A percentile compares a stretch with the other conserved stretches of the same genome.
Conservation (phyloP, 83 land plant species). For the Thuja plicata region DNA sequence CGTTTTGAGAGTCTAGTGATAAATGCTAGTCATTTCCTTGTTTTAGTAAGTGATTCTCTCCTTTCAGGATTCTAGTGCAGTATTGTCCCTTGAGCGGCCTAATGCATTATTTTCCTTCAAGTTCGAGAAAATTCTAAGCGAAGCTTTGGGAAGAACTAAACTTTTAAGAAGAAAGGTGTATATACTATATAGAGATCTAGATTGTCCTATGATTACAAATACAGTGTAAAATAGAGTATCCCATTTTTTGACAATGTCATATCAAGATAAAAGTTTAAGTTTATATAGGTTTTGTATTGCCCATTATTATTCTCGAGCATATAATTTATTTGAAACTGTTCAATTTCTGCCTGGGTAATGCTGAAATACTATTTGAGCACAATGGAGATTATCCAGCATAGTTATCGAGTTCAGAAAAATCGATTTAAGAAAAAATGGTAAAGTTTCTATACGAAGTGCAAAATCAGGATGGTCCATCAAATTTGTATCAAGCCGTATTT, state of each 20-base stretch:
- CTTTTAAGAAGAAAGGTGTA: neutral
- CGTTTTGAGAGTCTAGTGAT: neutral
- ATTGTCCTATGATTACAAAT: too few species aligned
- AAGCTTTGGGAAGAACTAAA: neutral
- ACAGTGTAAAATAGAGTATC: too few species aligned
- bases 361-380: neutral
- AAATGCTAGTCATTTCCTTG: neutral
- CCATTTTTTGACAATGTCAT: too few species aligned
- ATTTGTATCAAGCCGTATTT: neutral
- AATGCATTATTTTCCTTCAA: neutral
- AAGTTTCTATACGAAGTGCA: too few species aligned
- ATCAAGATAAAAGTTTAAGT: too few species aligned
- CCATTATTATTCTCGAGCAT: neutral
- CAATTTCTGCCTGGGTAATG: neutral
- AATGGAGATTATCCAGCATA: neutral
- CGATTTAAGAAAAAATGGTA: too few species aligned
- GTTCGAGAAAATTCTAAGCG: neutral
- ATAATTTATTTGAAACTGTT: neutral
- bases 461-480: neutral
- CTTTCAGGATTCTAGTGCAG: neutral
- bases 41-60: neutral
- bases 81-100: neutral
- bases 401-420: too few species aligned
- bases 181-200: neutral
- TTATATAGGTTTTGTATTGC: too few species aligned